Evolutionary conservation across 768 basidiomycete genomes (phyloP).

Genomic region (Amanita rubescens): DNA sequence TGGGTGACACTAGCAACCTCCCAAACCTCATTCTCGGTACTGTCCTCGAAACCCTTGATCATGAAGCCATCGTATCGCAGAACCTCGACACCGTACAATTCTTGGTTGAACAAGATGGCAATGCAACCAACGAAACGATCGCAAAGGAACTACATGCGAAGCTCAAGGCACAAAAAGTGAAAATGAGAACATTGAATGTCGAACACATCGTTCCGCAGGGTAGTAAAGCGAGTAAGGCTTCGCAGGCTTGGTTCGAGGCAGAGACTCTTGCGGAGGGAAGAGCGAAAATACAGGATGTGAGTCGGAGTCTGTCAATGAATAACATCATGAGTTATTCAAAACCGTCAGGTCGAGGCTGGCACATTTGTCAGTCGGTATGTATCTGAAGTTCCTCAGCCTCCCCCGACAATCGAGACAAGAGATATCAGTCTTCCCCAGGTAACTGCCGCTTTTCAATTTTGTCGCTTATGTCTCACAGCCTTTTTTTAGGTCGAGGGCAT

Average conservation of each 20-base stretch:
- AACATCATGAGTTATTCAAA: neutral
- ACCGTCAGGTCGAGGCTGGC: neutral
- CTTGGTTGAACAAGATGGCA: conserved; percentile 19
- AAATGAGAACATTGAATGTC: conserved; percentile 20
- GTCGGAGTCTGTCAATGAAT: neutral
- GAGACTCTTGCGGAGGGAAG: neutral
- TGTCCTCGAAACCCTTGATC: conserved; percentile 23
- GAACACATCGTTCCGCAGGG: conserved; percentile 13
- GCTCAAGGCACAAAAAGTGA: conserved; percentile 14
- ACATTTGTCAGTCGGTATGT: neutral
- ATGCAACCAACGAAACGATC: neutral
- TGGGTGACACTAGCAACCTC: conserved; percentile 21
- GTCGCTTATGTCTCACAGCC: neutral
- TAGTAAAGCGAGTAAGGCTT: neutral
- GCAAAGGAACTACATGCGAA: neutral
- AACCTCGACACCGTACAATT: conserved; percentile 20
- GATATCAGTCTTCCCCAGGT: neutral
- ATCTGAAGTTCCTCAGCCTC: neutral
- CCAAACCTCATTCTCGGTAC: conserved; percentile 24
- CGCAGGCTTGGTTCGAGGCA: neutral
- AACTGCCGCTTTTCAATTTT: neutral
- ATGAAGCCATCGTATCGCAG: conserved; percentile 16
- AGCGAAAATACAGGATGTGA: neutral
- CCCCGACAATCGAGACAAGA: neutral
- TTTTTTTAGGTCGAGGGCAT: neutral